These are phyloP conservation scores for Rhododendron kiyosumense DNA, from an alignment of 148 eudicot species.

Conservation along the genomic window DNA sequence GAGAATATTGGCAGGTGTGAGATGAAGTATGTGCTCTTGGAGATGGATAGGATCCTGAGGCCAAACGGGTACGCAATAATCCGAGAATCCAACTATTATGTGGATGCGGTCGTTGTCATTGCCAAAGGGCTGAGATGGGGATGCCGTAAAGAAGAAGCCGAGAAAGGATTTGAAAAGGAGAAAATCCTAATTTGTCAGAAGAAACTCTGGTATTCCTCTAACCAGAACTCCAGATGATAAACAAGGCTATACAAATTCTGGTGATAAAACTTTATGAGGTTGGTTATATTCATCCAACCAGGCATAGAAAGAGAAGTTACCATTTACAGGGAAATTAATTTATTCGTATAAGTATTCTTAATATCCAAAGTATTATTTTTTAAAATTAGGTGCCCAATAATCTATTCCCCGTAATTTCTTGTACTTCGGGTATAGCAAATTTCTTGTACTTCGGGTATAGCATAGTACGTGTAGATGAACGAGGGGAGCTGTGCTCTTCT, in stretches of 20 bases:
- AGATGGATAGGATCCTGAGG: slow-evolving; percentile 92
- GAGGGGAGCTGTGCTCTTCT: neutral
- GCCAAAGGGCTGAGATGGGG: slow-evolving; percentile 86
- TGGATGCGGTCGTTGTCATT: slow-evolving; percentile 43
- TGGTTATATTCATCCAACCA: neutral
- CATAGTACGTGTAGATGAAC: neutral
- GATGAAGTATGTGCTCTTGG: slow-evolving; percentile 77
- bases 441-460: neutral
- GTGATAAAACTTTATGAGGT: neutral
- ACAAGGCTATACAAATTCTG: neutral
- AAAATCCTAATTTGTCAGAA: slow-evolving; percentile 86
- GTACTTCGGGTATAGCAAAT: neutral
- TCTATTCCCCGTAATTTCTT: neutral
- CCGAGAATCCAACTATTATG: slow-evolving; percentile 61
- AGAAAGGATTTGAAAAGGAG: slow-evolving; percentile 49
- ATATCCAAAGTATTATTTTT: neutral
- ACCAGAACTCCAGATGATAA: slow-evolving; percentile 46
- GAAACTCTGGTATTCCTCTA: slow-evolving; percentile 74
- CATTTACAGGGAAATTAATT: slow-evolving; percentile 6
- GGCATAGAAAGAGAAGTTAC: neutral
- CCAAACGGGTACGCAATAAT: slow-evolving; percentile 75
- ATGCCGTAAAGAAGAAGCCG: slow-evolving; percentile 67
- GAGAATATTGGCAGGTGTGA: slow-evolving; percentile 58
- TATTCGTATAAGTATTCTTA: neutral
- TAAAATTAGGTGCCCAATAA: neutral